These are phyloP conservation scores for Trametes sp. DNA, from an alignment of 1,284 basidiomycete genomes.

Conservation along the genomic window DNA sequence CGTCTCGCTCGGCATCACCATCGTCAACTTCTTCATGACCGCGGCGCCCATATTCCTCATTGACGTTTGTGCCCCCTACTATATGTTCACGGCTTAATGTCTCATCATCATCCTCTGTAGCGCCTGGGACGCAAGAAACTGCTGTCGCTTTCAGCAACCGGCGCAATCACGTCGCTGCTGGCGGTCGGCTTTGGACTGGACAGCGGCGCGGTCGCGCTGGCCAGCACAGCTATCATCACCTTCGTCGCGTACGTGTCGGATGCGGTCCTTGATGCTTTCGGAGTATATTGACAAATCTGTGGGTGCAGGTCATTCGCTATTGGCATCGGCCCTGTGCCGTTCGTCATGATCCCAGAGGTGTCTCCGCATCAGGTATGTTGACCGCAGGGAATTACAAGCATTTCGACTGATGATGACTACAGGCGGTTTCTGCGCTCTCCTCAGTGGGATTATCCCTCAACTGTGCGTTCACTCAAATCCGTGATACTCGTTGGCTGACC, in stretches of 20 bases:
- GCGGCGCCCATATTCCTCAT: slow-evolving; percentile 87
- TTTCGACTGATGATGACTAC: background rate
- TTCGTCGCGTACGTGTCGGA: slow-evolving; percentile 79
- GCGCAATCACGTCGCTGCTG: slow-evolving; percentile 72
- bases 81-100: background rate
- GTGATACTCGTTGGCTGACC: background rate
- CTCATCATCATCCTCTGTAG: slow-evolving; percentile 43
- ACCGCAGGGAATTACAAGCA: background rate
- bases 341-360: slow-evolving; percentile 92
- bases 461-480: slow-evolving; percentile 55
- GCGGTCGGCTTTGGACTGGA: slow-evolving; percentile 80
- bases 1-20: slow-evolving; percentile 78
- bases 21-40: slow-evolving; percentile 85
- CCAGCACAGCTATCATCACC: slow-evolving; percentile 80
- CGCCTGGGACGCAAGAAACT: slow-evolving; percentile 70
- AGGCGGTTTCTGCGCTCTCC: slow-evolving; percentile 88
- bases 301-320: slow-evolving; percentile 84
- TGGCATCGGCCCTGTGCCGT: slow-evolving; percentile 93
- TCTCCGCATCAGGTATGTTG: slow-evolving; percentile 73
- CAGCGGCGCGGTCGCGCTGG: slow-evolving; percentile 61
- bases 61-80: slow-evolving; percentile 58
- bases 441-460: slow-evolving; percentile 86
- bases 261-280: background rate
- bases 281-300: background rate
- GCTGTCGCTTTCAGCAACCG: slow-evolving; percentile 61